Evolutionary conservation across 148 eudicot species (phyloP).

Genomic region (Rhododendron ferrugineum): DNA sequence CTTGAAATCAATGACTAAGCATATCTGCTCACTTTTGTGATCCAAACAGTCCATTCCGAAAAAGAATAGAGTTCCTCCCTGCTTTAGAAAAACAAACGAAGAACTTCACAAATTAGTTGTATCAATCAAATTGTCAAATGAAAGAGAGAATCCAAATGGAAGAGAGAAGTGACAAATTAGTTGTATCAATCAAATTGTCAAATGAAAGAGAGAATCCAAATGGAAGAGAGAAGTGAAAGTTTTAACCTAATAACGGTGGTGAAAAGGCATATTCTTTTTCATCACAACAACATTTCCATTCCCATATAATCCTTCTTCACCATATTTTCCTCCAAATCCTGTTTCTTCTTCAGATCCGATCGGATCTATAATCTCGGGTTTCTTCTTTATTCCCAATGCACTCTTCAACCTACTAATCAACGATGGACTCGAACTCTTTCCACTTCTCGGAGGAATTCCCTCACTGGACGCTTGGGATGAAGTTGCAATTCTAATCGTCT

Average conservation of each 20-base stretch:
- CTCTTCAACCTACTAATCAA: neutral
- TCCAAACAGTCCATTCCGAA: neutral
- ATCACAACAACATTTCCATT: constrained; percentile 5
- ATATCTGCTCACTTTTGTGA: neutral
- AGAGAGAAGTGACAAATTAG: neutral
- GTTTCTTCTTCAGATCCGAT: neutral
- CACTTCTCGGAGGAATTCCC: neutral
- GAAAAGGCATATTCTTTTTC: constrained; percentile 1
- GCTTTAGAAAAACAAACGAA: neutral
- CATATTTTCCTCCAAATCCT: neutral
- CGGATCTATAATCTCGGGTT: neutral
- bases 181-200: neutral
- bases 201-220: neutral
- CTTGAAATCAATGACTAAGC: neutral
- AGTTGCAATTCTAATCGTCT: neutral
- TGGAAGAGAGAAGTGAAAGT: neutral
- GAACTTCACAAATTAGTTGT: neutral
- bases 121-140: neutral
- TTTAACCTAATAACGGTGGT: constrained; percentile 9
- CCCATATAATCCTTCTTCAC: neutral
- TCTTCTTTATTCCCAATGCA: neutral
- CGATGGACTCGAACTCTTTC: neutral
- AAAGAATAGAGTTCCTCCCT: neutral
- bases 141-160: neutral
- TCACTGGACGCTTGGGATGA: neutral